Evolutionary conservation across 2,329 filamentous ascomycete genomes (phyloP), one percentile per base, ranked within the genome.

Genomic region (Aspergillus neoniger): DNA sequence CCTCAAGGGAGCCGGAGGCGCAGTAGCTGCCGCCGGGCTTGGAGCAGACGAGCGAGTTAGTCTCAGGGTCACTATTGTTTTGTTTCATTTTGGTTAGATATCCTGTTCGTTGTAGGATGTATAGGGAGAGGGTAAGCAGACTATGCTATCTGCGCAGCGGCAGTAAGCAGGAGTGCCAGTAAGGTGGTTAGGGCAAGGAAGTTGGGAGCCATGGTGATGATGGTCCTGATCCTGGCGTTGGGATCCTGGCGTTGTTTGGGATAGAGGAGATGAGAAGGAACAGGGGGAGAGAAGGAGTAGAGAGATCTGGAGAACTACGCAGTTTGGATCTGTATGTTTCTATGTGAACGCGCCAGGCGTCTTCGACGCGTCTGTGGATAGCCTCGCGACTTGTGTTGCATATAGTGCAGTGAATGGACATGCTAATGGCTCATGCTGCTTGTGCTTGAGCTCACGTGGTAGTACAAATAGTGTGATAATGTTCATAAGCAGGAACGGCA

Each of bases 1-100:
- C 53, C 5, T 60, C 28, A 2, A 70, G 60, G 10, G 69, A 70
- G 21, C 55, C 58, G 5, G 57, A 49, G 43, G 51, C 25, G 36
- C 69, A 70, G 58, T 68, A 70, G 25, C 48, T 59, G 38, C 61
- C 60, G 21, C 57, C 62, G 7, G 58, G 41, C 10, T 60, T 60
- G 12, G 67, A 65, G 57, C 69, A 70, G 23, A 61, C 9, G n/a
- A 70, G 58, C 8, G 32, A 54, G 56, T 67, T 67, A n/a, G 60
- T 61, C 21, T 61, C 38, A 1, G 61, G 49, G 44, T 67, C 41
- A 30, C 68, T 70, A 44, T 6, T 57, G 21, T n/a, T n/a, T 32
- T 23, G 15, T 36, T 36, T 15, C 32, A 14, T 14, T 19, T 54
- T 50, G 47, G 30, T n/a, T n/a, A 44, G 25, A 25, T 43, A 17